Conservation (phyloP, 305 asterid genomes). For the Galium porrigens region DNA sequence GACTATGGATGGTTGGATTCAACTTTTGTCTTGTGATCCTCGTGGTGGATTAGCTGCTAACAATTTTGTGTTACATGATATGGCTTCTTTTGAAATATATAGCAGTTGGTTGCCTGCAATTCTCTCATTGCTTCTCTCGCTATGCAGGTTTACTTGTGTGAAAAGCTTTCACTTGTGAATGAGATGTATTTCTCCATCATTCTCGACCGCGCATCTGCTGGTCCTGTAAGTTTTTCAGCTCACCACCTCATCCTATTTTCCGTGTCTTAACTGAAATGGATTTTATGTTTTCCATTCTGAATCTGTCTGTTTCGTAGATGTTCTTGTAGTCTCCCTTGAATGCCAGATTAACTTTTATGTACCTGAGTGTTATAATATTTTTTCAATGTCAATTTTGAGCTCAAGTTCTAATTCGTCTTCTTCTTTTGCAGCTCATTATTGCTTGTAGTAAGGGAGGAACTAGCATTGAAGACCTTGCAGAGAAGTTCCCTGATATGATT, state of each 20-base stretch:
- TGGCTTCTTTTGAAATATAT: background rate
- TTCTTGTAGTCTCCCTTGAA: conserved; percentile 6
- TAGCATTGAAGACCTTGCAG: conserved; percentile 95
- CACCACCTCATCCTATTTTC: background rate
- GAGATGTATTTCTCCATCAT: conserved; percentile 99
- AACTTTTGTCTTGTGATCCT: background rate
- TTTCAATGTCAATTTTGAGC: background rate
- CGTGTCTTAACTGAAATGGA: background rate
- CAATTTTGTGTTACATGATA: background rate
- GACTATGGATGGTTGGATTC: background rate
- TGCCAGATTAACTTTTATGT: background rate
- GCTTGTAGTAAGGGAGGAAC: conserved; percentile 96
- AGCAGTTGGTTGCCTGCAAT: background rate
- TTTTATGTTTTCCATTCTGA: background rate
- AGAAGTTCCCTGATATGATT: conserved; percentile 82
- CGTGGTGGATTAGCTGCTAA: background rate
- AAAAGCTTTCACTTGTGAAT: conserved; percentile 76
- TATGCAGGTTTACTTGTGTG: conserved; percentile 74
- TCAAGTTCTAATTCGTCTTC: conserved; percentile 2
- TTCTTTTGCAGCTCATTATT: conserved; percentile 59
- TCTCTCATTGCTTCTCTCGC: conserved; percentile 5
- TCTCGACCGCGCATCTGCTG: conserved; percentile 83
- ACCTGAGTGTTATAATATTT: background rate
- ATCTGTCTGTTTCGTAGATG: background rate
- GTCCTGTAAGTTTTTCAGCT: conserved; percentile 65